Evolutionary conservation across 139 green algal species (phyloP), one percentile per base, ranked within the genome.

Genomic region (Micractinium sp.): DNA sequence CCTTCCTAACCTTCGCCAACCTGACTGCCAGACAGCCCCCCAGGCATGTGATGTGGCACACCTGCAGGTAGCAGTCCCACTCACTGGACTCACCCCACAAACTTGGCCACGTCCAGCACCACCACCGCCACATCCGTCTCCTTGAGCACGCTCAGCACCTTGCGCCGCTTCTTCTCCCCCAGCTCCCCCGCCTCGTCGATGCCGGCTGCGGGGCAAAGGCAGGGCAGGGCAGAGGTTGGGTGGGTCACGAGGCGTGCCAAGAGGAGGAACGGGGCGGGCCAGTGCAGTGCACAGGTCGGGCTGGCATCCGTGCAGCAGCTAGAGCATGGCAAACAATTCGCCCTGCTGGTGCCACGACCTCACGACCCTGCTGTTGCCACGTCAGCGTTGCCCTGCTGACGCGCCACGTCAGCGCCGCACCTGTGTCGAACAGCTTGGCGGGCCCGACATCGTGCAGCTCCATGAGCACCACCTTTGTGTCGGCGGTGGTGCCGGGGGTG

Each of bases 371-470:
- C n/a, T n/a, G n/a, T n/a, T n/a, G n/a, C n/a, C n/a, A n/a, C n/a
- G n/a, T n/a, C n/a, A n/a, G n/a, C n/a, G n/a, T n/a, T n/a, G n/a
- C 47, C 47, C 9, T 56, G 47, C 47, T 56, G 47, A n/a, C n/a
- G 47, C 47, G 47, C 47, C 47, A 56, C 47, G 47, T 56, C 47
- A 56, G 47, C 47, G 9, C 47, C 76, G 5, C 7, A 85, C 80
- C 80, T 39, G 94, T 96, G 90, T 96, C 94, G 75, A 96, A 93
- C 36, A 96, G 87, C 89, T 95, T 96, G 81, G 87, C 75, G 14
- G 94, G 94, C 47, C 94, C 94, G 38, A 95, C 53, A 27, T 90
- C 92, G 87, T 96, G 94, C 82, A 96, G 92, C 91, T 96, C 94
- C 89, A 95, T 93, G 39, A 96, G 88, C 38, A 91, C 87, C 1